phyloP scores from a whole-genome alignment of 2,329 filamentous ascomycete species.

The Ophiostoma pallidulum region DNA sequence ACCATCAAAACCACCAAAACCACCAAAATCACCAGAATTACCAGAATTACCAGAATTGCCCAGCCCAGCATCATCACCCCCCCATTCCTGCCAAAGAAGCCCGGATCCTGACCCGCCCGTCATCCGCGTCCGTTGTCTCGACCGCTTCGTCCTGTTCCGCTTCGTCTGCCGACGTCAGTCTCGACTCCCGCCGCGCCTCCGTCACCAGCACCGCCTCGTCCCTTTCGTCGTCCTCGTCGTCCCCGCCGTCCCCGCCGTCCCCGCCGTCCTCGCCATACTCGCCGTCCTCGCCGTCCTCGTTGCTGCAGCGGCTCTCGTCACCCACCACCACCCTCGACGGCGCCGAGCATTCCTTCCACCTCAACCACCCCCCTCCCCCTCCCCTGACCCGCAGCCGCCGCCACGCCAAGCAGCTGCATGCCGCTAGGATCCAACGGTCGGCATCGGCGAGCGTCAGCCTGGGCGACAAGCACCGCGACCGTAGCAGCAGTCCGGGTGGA shows the following conservation, averaged over 20 bases:
- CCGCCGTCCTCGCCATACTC: slow-evolving; percentile 17
- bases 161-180: slow-evolving; percentile 17
- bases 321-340: not conserved
- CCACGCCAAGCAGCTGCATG: slow-evolving; percentile 41
- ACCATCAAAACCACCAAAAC: slow-evolving; percentile 8
- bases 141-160: slow-evolving; percentile 17
- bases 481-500: slow-evolving; percentile 5
- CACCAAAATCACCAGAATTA: slow-evolving; percentile 10
- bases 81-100: not conserved
- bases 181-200: slow-evolving; percentile 24
- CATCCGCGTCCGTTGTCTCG: slow-evolving; percentile 5
- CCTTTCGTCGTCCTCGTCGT: slow-evolving; percentile 14
- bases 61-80: no score
- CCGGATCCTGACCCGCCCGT: slow-evolving; percentile 1
- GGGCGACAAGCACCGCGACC: slow-evolving; percentile 20
- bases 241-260: slow-evolving; percentile 7
- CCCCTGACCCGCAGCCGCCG: slow-evolving; percentile 30
- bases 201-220: slow-evolving; percentile 23
- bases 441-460: slow-evolving; percentile 29
- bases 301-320: not conserved
- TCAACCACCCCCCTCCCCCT: slow-evolving; percentile 17
- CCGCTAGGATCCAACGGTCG: slow-evolving; percentile 38
- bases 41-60: slow-evolving; percentile 11
- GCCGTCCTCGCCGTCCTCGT: slow-evolving; percentile 12
- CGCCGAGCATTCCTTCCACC: slow-evolving; percentile 10